A percentile compares a stretch with the other conserved stretches of the same genome.
phyloP scores from a whole-genome alignment of 2,329 filamentous ascomycete species.

The Claviceps pazoutovae region DNA sequence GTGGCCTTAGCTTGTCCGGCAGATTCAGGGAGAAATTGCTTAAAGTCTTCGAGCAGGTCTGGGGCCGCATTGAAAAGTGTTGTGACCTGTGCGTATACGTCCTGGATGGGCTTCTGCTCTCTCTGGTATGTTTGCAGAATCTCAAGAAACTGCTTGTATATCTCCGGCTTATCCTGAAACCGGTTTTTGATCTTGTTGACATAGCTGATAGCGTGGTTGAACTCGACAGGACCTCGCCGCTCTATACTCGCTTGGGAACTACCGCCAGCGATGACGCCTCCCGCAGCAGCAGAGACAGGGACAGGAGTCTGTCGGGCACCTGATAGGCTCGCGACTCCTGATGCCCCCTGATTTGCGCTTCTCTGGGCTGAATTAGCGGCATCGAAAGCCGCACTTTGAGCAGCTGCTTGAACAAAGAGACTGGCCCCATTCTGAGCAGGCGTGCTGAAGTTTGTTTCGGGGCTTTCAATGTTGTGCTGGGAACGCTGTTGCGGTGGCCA shows the following conservation, averaged over 20 bases:
- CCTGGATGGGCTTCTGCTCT: constrained; percentile 95
- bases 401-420: constrained; percentile 31
- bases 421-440: constrained; percentile 37
- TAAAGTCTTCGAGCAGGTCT: constrained; percentile 93
- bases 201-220: constrained; percentile 98
- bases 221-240: constrained; percentile 89
- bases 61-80: constrained; percentile 85
- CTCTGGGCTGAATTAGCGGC: constrained; percentile 18
- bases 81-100: constrained; percentile 95
- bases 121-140: constrained; percentile 97
- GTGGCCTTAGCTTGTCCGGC: constrained; percentile 37
- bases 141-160: constrained; percentile 98
- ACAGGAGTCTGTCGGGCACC: constrained; percentile 44
- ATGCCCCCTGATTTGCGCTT: constrained; percentile 16
- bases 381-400: constrained; percentile 23
- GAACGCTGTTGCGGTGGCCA: constrained; percentile 43
- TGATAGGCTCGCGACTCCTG: constrained; percentile 31
- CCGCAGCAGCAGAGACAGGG: constrained; percentile 39
- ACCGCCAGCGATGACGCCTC: constrained; percentile 46
- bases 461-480: constrained; percentile 47
- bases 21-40: constrained; percentile 93
- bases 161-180: constrained; percentile 90
- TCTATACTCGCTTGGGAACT: constrained; percentile 52
- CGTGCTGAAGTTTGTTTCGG: constrained; percentile 47
- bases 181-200: constrained; percentile 99